Evolutionary conservation across 2,329 filamentous ascomycete genomes (phyloP), one percentile per base, ranked within the genome.

Genomic region (Whalleya microplaca): DNA sequence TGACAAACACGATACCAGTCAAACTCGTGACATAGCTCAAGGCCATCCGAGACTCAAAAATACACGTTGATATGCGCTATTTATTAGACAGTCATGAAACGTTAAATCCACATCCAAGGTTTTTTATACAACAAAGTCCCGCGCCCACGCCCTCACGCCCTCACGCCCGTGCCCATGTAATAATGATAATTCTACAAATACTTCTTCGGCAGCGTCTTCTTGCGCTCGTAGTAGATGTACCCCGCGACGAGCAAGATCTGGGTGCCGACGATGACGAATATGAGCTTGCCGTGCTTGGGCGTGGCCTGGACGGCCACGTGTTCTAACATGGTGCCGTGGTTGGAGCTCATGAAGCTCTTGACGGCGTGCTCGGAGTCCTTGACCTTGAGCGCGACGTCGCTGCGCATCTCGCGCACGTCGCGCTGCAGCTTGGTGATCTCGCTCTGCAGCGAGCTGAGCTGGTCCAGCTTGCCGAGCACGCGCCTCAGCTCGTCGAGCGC

Each of bases 161-260:
- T 27, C 4, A 27, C 23, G 23, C 23, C 23, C 4, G 9, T n/a
- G n/a, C n/a, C n/a, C n/a, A n/a, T n/a, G 4, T 27, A 9, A 27
- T 27, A 27, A 27, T 27, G 9, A 27, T 27, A 27, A 27, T 4
- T 27, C 48, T 54, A 96, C 71, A 96, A 77, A 74, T 92, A 97
- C 78, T 97, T 97, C 82, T 96, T 96, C n/a, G 91, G 91, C 73
- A 86, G 85, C 62, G 81, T 86, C 75, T 88, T 85, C 69, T 89
- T 87, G 66, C 86, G 84, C 83, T 96, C 96, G 76, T 96, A 96
- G 56, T 87, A 71, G 40, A 91, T 73, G 70, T 93, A 96, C 1
- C 80, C 83, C 2, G 75, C 85, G 0, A 85, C 84, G 29, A 96
- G 78, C 63, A 92, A 71, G 47, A 90, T 70, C 75, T 97, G 92